Evolutionary conservation across 768 basidiomycete genomes (phyloP).

Genomic region (Cyathus striatus): DNA sequence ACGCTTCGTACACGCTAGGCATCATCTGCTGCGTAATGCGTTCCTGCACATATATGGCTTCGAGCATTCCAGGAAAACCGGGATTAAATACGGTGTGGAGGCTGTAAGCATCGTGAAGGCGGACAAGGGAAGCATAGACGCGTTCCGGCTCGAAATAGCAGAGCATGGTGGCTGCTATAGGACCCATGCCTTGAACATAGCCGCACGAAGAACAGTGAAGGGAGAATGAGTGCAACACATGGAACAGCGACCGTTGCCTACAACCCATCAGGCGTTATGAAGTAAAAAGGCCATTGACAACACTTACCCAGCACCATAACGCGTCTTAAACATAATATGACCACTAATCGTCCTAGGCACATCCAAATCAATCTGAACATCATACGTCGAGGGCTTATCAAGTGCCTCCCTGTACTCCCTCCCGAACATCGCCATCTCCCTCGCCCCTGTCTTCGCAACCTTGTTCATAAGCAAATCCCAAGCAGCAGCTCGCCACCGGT

Average conservation of each 20-base stretch:
- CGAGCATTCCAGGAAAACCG: constrained; percentile 93
- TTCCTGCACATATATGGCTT: constrained; percentile 96
- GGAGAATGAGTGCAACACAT: constrained; percentile 90
- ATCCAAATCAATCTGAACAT: constrained; percentile 97
- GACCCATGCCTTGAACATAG: constrained; percentile 99
- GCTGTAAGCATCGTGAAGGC: constrained; percentile 83
- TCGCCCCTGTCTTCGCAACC: constrained; percentile 39
- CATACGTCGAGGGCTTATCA: constrained; percentile 81
- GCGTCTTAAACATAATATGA: constrained; percentile 89
- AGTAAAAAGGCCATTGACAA: constrained; percentile 2
- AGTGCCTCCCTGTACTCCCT: constrained; percentile 56
- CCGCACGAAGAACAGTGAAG: constrained; percentile 82
- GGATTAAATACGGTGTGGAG: constrained; percentile 89
- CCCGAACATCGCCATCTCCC: constrained; percentile 38
- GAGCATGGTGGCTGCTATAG: constrained; percentile 89
- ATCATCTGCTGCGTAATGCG: constrained; percentile 80
- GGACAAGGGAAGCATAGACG: constrained; percentile 78
- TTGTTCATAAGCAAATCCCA: constrained; percentile 81
- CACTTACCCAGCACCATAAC: constrained; percentile 91
- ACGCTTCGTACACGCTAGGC: constrained; percentile 84
- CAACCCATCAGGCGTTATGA: constrained; percentile 1
- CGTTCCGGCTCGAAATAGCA: constrained; percentile 92
- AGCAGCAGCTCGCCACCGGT: constrained; percentile 89
- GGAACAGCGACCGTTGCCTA: constrained; percentile 93
- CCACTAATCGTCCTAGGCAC: constrained; percentile 95